Evolutionary conservation across 176 grass and related monocot species (phyloP), one percentile per base, ranked within the genome.

Genomic region (Avena atlantica): DNA sequence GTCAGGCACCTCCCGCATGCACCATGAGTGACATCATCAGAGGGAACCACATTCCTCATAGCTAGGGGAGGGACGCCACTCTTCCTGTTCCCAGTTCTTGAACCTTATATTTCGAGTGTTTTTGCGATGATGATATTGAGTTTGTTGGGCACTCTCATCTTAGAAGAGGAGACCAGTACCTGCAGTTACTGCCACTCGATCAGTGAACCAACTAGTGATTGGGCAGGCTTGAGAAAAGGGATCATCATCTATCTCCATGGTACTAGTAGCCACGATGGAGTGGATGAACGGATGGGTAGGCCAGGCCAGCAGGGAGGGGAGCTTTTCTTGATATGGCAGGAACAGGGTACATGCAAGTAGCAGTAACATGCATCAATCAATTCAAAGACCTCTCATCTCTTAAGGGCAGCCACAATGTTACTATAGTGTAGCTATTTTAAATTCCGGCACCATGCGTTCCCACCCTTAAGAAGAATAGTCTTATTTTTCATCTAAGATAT

Each of bases 241-340:
- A 8, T 29, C 16, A 67, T 19, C 2, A 12, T 51, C 37, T 42
- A 42, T 42, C 5, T 36, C 45, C 45, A 74, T 31, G 3, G 31
- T 31, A 31, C 31, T 48, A 15, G n/a, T 24, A 53, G 6, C 6
- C 50, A 83, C 73, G 29, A 74, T 62, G 51, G 47, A 65, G 51
- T 63, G 9, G 61, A 24, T 1, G 1, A 11, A 24, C n/a, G n/a
- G 20, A 47, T 50, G 21, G 48, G 8, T 1, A 16, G 83, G 53
- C 42, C 4, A 51, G 72, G 17, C 9, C 8, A 40, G 31, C 31
- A 58, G 20, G 2, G 3, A 6, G 3, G n/a, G 51, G 55, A 74
- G 37, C 85, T 81, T 87, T 91, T 87, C 85, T 86, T 84, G 49
- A 87, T 68, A 17, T 84, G 31, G 47, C 67, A 87, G 79, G 84